Evolutionary conservation across 139 green algal species (phyloP), one percentile per base, ranked within the genome.

Genomic region (Chlamydomonas eustigma): DNA sequence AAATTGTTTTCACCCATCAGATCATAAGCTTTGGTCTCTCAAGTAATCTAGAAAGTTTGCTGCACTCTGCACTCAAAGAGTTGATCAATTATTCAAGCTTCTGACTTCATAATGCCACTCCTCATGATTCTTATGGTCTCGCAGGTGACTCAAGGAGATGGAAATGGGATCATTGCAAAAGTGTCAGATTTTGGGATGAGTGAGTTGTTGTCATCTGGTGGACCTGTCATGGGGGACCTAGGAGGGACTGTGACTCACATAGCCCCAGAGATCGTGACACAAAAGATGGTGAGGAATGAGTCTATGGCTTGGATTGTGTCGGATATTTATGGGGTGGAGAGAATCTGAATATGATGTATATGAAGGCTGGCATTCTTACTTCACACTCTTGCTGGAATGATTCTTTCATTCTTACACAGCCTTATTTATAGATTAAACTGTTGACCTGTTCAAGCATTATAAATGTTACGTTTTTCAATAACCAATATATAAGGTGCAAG

Each of bases 141-240:
- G n/a, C n/a, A n/a, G n/a, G n/a, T n/a, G n/a, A n/a, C n/a, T n/a
- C n/a, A n/a, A n/a, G n/a, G n/a, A n/a, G n/a, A n/a, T n/a, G n/a
- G n/a, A n/a, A n/a, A n/a, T n/a, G 44, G 76, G 30, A 80, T 83
- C 67, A 52, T 69, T 0, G 73, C 76, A 39, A 84, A 83, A 36
- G 79, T 87, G 3, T 78, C 81, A 2, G 81, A 86, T 68, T 83
- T 86, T 71, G 81, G 81, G 1, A 64, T 86, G 18, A 76, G 39
- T 35, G 79, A 84, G 58, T 34, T 80, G 74, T 75, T 80, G 25
- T 80, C 79, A 28, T 50, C 37, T 4, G 74, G 80, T 36, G 79
- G 79, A 0, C 79, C 79, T 2, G 31, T 84, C 6, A 80, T 84
- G 68, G 79, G 79, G 32, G 79, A 84, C 69, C 67, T 84, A 52